A percentile compares a stretch with the other conserved stretches of the same genome.
Evolutionary conservation across 768 basidiomycete genomes (phyloP).

Genomic region (Serendipita indica): DNA sequence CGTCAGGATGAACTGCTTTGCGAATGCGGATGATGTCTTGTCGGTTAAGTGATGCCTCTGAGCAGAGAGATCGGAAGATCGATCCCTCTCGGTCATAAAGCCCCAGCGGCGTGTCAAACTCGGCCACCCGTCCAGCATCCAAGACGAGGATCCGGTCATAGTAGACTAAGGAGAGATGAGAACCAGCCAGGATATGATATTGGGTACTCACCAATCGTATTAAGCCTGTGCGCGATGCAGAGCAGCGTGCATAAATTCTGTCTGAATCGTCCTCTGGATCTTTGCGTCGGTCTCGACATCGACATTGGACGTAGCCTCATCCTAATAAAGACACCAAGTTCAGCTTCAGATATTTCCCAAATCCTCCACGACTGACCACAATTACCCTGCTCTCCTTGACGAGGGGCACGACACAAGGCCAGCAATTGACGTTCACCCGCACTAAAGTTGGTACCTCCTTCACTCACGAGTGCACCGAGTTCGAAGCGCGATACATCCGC

Average conservation of each 20-base stretch:
- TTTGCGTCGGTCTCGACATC: slow-evolving; percentile 49
- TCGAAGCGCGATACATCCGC: neutral
- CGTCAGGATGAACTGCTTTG: neutral
- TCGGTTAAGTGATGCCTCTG: slow-evolving; percentile 43
- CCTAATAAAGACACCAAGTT: slow-evolving; percentile 23
- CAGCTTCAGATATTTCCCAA: slow-evolving; percentile 11
- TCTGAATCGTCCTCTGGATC: slow-evolving; percentile 47
- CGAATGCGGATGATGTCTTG: slow-evolving; percentile 42
- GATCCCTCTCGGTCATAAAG: slow-evolving; percentile 47
- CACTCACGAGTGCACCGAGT: neutral
- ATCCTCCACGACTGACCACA: slow-evolving; percentile 29
- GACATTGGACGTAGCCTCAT: slow-evolving; percentile 48
- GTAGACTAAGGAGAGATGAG: slow-evolving; percentile 28
- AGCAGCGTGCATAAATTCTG: slow-evolving; percentile 44
- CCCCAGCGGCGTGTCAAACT: slow-evolving; percentile 58
- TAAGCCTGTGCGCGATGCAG: slow-evolving; percentile 43
- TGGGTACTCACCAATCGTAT: slow-evolving; percentile 37
- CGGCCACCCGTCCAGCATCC: slow-evolving; percentile 50
- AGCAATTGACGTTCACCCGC: slow-evolving; percentile 56
- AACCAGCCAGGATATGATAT: neutral
- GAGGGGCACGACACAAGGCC: slow-evolving; percentile 44
- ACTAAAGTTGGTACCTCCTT: slow-evolving; percentile 42
- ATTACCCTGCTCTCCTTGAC: slow-evolving; percentile 47
- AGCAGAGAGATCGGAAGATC: slow-evolving; percentile 55
- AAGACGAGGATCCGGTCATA: slow-evolving; percentile 62